These are phyloP conservation scores for Trichoderma sp. DNA, from an alignment of 2,329 filamentous ascomycete species.

Conservation along the genomic window DNA sequence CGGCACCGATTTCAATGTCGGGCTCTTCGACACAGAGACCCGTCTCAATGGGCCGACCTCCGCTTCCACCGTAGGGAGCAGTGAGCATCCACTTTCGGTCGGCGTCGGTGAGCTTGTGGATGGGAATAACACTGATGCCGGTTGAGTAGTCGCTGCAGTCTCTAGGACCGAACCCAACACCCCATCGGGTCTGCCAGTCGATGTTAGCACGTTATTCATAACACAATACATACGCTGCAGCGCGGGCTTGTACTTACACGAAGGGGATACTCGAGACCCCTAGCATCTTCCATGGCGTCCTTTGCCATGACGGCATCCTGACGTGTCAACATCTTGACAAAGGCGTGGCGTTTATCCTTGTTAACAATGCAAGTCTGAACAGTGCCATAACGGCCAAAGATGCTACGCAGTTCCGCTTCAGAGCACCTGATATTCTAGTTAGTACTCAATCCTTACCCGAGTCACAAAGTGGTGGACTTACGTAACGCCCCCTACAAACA, in stretches of 20 bases:
- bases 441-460: not conserved
- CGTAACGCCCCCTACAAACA: conserved; percentile 95
- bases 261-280: conserved; percentile 68
- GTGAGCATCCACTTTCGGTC: conserved; percentile 97
- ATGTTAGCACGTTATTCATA: conserved; percentile 19
- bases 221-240: not conserved
- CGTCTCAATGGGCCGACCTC: conserved; percentile 72
- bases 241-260: conserved; percentile 52
- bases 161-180: conserved; percentile 92
- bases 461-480: conserved; percentile 46
- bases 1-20: conserved; percentile 96
- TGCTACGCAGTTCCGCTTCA: conserved; percentile 74
- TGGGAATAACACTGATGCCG: conserved; percentile 89
- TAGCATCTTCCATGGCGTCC: conserved; percentile 78
- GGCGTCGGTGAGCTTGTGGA: conserved; percentile 87
- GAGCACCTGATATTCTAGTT: conserved; percentile 51
- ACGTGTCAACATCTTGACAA: conserved; percentile 96
- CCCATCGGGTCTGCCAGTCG: conserved; percentile 77
- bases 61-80: conserved; percentile 89
- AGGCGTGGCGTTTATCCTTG: conserved; percentile 95
- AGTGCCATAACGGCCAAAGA: conserved; percentile 78
- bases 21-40: conserved; percentile 94
- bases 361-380: conserved; percentile 99
- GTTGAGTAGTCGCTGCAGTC: conserved; percentile 96
- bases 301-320: conserved; percentile 81